Evolutionary conservation across 805 yeast species (phyloP), one percentile per base, ranked within the genome.

Genomic region (Lachancea fermentati): DNA sequence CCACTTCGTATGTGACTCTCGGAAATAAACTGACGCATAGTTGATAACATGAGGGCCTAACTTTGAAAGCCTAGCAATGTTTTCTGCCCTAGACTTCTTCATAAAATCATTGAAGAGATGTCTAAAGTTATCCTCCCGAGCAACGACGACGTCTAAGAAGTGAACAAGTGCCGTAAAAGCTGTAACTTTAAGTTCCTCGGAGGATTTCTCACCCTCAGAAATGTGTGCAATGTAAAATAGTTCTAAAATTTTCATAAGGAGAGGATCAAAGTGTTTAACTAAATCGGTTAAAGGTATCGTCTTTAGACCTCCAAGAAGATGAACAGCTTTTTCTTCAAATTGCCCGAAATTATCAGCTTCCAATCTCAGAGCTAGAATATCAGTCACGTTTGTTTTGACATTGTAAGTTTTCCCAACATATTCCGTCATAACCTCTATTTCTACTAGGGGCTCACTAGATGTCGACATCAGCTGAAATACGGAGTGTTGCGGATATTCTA

Each of bases 341-440:
- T 38, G 36, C 11, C 32, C 19, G 19, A 38, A 38, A 9, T 32
- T 26, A n/a, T n/a, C n/a, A n/a, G n/a, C n/a, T n/a, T n/a, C n/a
- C n/a, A n/a, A n/a, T 14, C 37, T 28, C 74, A 80, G 77, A 44
- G 72, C 69, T 47, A 79, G 56, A 34, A 85, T 62, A 24, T 71
- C 68, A 31, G 73, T 76, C 43, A 81, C 67, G 3, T 79, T 62
- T 4, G 63, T 37, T 43, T 81, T 86, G 14, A 77, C 62, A 51
- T 84, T 83, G 62, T 67, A 82, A 12, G 66, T 58, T 48, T 73
- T 80, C 18, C 96, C 95, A 41, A 79, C 76, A 57, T 83, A 85
- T 37, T 74, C 78, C 0, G 84, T 66, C 13, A 73, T 67, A 14
- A 84, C 50, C 47, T 81, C 83, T 19, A 69, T 52, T 18, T 70